phyloP scores from a whole-genome alignment of 805 yeast genomes.

The Schizosaccharomyces lindneri region DNA sequence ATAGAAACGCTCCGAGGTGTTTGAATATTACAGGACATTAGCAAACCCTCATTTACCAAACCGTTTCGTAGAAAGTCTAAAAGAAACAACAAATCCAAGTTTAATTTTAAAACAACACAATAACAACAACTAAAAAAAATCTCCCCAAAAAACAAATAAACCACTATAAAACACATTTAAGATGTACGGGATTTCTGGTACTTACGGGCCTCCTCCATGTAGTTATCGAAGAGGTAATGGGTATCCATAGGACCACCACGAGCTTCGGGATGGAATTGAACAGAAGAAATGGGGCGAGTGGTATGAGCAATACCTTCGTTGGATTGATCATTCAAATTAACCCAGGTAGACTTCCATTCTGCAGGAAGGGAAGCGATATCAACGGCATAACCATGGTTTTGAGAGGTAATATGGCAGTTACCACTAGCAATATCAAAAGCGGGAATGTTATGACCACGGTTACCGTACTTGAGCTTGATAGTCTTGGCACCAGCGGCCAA shows the following conservation, averaged over 20 bases:
- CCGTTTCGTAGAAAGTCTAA: too few relatives aligned
- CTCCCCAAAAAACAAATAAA: not conserved
- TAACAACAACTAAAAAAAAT: not conserved
- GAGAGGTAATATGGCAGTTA: constrained; percentile 93
- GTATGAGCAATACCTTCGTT: constrained; percentile 94
- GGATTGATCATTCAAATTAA: constrained; percentile 81
- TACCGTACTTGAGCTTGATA: constrained; percentile 80
- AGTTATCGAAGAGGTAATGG: constrained; percentile 71
- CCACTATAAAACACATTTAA: not conserved
- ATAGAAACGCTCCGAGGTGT: too few relatives aligned
- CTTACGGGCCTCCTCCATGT: constrained; percentile 39
- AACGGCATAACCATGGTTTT: constrained; percentile 96
- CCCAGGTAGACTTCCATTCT: constrained; percentile 68
- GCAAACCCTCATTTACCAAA: too few relatives aligned
- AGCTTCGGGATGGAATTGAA: constrained; percentile 98
- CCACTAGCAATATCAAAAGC: constrained; percentile 76
- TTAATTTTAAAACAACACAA: not conserved
- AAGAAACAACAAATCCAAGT: not conserved
- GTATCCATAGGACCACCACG: constrained; percentile 97
- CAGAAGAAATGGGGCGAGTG: constrained; percentile 71
- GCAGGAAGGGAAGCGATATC: constrained; percentile 50
- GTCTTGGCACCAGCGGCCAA: constrained; percentile 91
- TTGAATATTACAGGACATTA: too few relatives aligned
- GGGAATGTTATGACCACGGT: constrained; percentile 97
- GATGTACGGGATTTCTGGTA: constrained; percentile 10